phyloP scores from a whole-genome alignment of 805 yeast species.

The Yarrowia bubula region DNA sequence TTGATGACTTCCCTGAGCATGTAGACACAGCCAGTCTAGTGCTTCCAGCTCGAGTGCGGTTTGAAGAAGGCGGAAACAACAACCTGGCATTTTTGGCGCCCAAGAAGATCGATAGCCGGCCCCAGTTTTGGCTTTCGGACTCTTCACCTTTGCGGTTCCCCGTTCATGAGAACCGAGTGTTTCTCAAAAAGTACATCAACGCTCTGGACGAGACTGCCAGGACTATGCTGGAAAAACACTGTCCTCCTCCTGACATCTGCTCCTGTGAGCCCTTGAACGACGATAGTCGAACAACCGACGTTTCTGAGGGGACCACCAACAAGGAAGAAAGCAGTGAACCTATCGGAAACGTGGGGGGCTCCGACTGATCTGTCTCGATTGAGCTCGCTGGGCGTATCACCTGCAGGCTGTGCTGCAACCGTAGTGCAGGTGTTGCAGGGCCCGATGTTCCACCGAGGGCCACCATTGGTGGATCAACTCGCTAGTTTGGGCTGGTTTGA shows the following conservation, averaged over 20 bases:
- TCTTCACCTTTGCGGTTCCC: conserved; percentile 70
- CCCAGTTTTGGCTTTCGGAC: conserved; percentile 56
- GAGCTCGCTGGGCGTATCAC: neutral
- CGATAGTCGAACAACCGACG: neutral
- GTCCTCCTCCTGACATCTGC: neutral
- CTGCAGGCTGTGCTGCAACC: neutral
- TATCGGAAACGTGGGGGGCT: neutral
- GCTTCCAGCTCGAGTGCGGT: conserved; percentile 42
- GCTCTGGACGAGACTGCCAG: conserved; percentile 31
- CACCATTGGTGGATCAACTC: conserved; percentile 1
- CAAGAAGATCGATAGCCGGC: conserved; percentile 32
- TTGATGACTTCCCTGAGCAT: conserved; percentile 10
- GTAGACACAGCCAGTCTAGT: neutral
- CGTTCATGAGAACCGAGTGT: conserved; percentile 63
- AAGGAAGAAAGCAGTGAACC: neutral
- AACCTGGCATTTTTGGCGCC: conserved; percentile 29
- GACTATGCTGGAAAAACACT: neutral
- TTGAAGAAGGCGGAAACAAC: conserved; percentile 51
- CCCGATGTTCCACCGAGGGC: neutral
- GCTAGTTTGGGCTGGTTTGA: neutral
- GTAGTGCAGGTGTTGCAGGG: neutral
- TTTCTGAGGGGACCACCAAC: neutral
- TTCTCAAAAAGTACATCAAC: conserved; percentile 36
- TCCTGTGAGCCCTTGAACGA: neutral
- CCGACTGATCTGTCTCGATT: neutral